phyloP scores from a whole-genome alignment of 2,329 filamentous ascomycete species.

The Hypoxylon sp. region DNA sequence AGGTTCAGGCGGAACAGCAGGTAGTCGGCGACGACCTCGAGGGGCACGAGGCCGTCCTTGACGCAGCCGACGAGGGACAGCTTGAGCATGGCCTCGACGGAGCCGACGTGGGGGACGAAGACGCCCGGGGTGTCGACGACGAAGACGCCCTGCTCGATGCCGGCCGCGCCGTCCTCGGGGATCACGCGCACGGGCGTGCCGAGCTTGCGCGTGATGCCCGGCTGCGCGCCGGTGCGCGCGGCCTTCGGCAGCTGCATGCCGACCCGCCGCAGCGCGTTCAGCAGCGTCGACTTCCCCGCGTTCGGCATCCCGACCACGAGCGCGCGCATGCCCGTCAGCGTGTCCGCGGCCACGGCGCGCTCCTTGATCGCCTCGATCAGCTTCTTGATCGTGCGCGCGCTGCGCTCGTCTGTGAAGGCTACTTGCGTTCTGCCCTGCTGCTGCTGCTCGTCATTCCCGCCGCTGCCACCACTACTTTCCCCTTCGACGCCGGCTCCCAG shows the following conservation, averaged over 20 bases:
- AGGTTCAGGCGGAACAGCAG: conserved; percentile 85
- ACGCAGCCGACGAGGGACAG: conserved; percentile 91
- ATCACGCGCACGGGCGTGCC: conserved; percentile 82
- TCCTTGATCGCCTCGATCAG: conserved; percentile 60
- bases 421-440: conserved; percentile 32
- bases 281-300: conserved; percentile 92
- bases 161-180: conserved; percentile 40
- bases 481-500: conserved; percentile 24
- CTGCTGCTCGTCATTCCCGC: not conserved
- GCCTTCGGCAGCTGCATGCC: conserved; percentile 72
- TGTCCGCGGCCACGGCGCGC: conserved; percentile 59
- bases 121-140: conserved; percentile 93
- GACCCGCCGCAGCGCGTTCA: conserved; percentile 80
- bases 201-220: conserved; percentile 89
- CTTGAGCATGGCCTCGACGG: conserved; percentile 91
- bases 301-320: conserved; percentile 98
- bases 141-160: conserved; percentile 72
- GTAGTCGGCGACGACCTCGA: conserved; percentile 86
- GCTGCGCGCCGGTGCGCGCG: conserved; percentile 83
- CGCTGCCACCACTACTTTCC: not conserved
- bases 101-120: conserved; percentile 89
- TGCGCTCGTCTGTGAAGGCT: conserved; percentile 57
- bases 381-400: conserved; percentile 45
- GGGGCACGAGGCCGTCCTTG: conserved; percentile 84
- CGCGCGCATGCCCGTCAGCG: conserved; percentile 81